Base-by-base conservation (phyloP, 176 grass and related monocot genomes). In the Cymbopogon citratus region DNA sequence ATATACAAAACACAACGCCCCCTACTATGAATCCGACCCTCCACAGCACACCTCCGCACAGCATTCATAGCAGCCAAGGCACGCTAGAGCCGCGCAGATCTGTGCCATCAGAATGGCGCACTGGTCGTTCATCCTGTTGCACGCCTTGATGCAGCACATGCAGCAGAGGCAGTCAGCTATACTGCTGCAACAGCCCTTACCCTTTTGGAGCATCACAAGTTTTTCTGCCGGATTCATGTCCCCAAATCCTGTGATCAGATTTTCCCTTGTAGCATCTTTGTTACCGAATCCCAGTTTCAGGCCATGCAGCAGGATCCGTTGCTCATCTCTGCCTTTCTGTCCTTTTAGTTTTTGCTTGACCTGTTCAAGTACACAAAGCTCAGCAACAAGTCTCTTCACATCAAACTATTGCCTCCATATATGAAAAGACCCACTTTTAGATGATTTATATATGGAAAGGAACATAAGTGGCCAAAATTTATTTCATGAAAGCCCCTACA, bases 61-160 rank as follows among this genome's bases (percentile, higher is more conserved):
- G 87, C 95, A 95, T 51, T 98, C 95, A 5, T 78, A 84, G 86
- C 95, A 98, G 71, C 87, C 95, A 0, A 98, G 85, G 85, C 79
- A 98, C 11, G 95, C 75, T 15, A 98, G 79, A 6, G 92, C 92
- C 2, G 87, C 40, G 33, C 88, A 91, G 74, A 91, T 5, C 85
- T 99, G 96, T 10, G 80, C 65, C 73, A 93, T 10, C 43, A 87
- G 0, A 67, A 99, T 85, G 79, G 82, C 85, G 40, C 91, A 88
- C 83, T 90, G 87, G 84, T 99, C 91, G 35, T 93, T 99, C 77
- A 99, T 56, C 77, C 31, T 90, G 73, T 72, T 87, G 82, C 96
- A 95, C 12, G 82, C 80, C 24, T 86, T 89, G 91, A 95, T 93
- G 84, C 87, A 87, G 74, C 92, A 93, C 85, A 87, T 89, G 79